Evolutionary conservation across 441 rosid species (phyloP), one percentile per base, ranked within the genome.

Genomic region (Gossypium lobatum): DNA sequence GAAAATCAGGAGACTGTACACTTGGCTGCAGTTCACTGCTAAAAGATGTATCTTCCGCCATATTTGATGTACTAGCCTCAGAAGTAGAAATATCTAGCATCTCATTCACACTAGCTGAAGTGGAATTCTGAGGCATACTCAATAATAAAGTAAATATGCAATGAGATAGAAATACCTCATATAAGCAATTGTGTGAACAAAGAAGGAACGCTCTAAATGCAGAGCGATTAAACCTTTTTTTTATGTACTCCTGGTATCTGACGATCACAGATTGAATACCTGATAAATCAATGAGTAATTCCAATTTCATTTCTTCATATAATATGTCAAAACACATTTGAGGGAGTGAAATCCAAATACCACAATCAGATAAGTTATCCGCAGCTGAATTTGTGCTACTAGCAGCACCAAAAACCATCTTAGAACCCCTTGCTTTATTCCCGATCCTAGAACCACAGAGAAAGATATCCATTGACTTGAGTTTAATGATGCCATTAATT

Each of bases 101-200:
- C 73, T 75, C 74, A 74, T 75, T 77, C 74, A 72, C 77, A 59
- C 79, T 69, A 74, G 55, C 63, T 42, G 75, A 72, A 64, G 82
- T 79, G 74, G 81, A 73, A 78, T 75, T 73, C 52, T 23, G 77
- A 72, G 86, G 86, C 75, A 67, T 77, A 81, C 82, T 83, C 78
- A 86, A 78, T 75, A 78, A 84, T 52, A 86, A 74, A 77, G 85
- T 74, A 80, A 87, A 74, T 76, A 80, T 65, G 80, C 83, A 85
- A 74, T 81, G 84, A 68, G 99, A 85, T 77, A 93, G 85, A 75
- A 82, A 85, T 64, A 85, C 78, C 80, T 89, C 96, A 80, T 82
- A 81, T 73, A 88, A 83, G 83, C 86, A 85, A 79, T 77, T 78
- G 77, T 85, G 81, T 84, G 93, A 77, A 73, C 78, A 79, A 61